These are phyloP conservation scores for Penicillium decumbens DNA, from an alignment of 2,329 filamentous ascomycete species.

Conservation along the genomic window DNA sequence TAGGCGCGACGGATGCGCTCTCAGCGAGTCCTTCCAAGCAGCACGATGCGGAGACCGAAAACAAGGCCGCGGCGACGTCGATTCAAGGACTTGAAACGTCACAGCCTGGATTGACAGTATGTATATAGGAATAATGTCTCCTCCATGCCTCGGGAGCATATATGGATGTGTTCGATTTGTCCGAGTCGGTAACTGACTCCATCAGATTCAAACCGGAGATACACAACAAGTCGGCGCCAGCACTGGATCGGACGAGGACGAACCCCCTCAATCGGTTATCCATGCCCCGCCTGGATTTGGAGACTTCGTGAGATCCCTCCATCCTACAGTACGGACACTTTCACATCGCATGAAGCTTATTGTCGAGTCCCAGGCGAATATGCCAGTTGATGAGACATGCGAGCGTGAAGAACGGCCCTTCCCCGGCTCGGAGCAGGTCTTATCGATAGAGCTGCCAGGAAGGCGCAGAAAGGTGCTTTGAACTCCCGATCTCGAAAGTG, in stretches of 20 bases:
- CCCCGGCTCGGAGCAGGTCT: conserved; percentile 4
- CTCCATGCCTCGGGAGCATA: background rate
- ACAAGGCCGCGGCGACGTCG: background rate
- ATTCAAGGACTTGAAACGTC: conserved; percentile 2
- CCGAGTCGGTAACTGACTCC: background rate
- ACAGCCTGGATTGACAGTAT: conserved; percentile 26
- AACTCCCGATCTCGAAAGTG: background rate
- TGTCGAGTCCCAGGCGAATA: background rate
- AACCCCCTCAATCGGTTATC: conserved; percentile 73
- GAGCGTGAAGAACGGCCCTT: conserved; percentile 13
- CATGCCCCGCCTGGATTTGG: conserved; percentile 81
- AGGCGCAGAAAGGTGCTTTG: conserved; percentile 16
- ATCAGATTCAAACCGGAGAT: conserved; percentile 32
- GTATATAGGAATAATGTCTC: conserved; percentile 3
- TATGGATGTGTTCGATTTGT: background rate
- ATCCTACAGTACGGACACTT: background rate
- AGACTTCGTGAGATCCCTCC: conserved; percentile 60
- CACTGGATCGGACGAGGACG: conserved; percentile 61
- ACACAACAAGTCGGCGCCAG: conserved; percentile 13
- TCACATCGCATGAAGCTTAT: background rate
- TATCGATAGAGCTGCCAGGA: conserved; percentile 2
- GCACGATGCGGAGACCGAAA: background rate
- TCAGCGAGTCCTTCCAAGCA: background rate
- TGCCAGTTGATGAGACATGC: conserved; percentile 5
- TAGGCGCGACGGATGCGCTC: background rate